Evolutionary conservation across 2,329 filamentous ascomycete species (phyloP).

Genomic region (Phialophora macrospora): DNA sequence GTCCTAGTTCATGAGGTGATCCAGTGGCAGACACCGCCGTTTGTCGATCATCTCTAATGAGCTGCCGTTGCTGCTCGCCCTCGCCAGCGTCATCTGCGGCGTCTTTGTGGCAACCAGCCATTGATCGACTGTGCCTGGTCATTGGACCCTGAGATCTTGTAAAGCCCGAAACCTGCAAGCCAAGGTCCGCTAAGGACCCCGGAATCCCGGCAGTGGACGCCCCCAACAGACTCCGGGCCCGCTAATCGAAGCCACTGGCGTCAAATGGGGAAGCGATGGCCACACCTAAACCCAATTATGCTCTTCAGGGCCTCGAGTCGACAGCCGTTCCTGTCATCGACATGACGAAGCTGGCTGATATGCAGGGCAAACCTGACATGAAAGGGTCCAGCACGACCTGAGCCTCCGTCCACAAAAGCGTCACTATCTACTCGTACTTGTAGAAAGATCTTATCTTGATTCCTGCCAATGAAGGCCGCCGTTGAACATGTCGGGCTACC

Average conservation of each 20-base stretch:
- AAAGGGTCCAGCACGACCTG: not conserved
- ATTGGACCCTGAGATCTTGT: slow-evolving; percentile 14
- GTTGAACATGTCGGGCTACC: not conserved
- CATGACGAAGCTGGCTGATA: slow-evolving; percentile 4
- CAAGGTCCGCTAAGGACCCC: not conserved
- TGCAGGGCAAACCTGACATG: slow-evolving; percentile 2
- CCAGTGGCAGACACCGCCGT: not conserved
- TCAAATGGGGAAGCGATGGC: slow-evolving; percentile 6
- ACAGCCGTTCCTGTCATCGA: not conserved
- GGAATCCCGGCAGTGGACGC: slow-evolving; percentile 6
- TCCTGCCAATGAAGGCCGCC: not conserved
- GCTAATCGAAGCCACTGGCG: slow-evolving; percentile 3
- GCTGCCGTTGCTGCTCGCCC: not conserved
- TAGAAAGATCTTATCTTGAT: not conserved
- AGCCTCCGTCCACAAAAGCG: not conserved
- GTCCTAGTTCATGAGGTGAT: too few relatives aligned
- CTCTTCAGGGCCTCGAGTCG: not conserved
- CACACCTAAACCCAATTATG: slow-evolving; percentile 8
- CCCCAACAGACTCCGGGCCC: slow-evolving; percentile 2
- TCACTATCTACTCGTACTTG: not conserved
- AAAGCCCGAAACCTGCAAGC: slow-evolving; percentile 9
- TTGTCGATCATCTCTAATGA: slow-evolving; percentile 3
- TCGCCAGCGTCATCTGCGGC: not conserved
- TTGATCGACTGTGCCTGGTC: not conserved
- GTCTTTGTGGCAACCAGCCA: not conserved